phyloP scores from a whole-genome alignment of 805 yeast genomes.

The Cyberlindnera americana region DNA sequence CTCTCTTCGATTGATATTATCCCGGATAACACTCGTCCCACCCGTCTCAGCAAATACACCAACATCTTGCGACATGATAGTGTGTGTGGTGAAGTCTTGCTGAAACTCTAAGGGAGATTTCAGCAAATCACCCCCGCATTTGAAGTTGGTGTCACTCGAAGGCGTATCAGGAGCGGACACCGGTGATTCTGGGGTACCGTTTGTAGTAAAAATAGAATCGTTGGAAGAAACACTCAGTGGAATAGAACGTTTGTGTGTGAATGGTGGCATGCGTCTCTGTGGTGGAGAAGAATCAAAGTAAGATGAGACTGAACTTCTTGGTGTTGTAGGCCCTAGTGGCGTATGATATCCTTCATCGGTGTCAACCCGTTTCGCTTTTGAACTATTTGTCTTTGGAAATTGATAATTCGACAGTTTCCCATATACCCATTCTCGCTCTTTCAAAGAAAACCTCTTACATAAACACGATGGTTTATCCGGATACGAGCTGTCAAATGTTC shows the following conservation, averaged over 20 bases:
- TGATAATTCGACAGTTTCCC: conserved; percentile 12
- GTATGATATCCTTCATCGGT: too few relatives aligned
- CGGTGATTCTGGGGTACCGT: background rate
- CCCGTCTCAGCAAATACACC: too few relatives aligned
- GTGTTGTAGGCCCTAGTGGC: background rate
- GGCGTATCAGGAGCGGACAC: too few relatives aligned
- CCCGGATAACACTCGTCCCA: too few relatives aligned
- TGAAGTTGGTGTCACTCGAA: too few relatives aligned
- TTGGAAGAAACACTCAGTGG: conserved; percentile 12
- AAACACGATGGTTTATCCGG: background rate
- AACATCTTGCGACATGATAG: too few relatives aligned
- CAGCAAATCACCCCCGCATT: too few relatives aligned
- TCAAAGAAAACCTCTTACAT: background rate
- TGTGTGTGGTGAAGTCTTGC: too few relatives aligned
- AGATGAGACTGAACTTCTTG: background rate
- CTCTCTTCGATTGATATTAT: background rate
- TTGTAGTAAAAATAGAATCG: conserved; percentile 15
- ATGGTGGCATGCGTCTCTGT: background rate
- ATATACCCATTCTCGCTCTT: background rate
- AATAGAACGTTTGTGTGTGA: conserved; percentile 12
- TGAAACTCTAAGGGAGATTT: too few relatives aligned
- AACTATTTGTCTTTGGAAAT: conserved; percentile 9
- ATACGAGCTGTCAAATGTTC: background rate
- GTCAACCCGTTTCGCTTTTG: background rate
- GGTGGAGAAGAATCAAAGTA: background rate